These are phyloP conservation scores for Polyplosphaeria fusca DNA, from an alignment of 495 filamentous ascomycete genomes.

Conservation along the genomic window DNA sequence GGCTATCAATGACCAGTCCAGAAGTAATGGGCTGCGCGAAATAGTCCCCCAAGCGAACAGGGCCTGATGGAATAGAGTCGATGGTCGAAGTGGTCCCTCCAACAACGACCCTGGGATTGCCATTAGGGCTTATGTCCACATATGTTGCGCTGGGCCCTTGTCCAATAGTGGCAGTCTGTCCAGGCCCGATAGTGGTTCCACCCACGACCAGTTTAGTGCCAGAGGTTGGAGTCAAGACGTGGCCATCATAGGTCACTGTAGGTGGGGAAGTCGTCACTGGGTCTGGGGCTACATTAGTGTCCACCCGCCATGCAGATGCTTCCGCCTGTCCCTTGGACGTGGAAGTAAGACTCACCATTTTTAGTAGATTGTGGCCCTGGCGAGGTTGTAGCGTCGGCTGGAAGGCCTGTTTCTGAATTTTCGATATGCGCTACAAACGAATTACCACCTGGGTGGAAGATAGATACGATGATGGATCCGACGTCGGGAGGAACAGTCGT, in stretches of 20 bases:
- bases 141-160: constrained; percentile 2
- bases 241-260: not conserved
- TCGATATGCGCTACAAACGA: constrained; percentile 1
- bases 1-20: constrained; percentile 1
- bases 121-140: constrained; percentile 16
- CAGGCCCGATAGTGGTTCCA: not conserved
- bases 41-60: constrained; percentile 3
- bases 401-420: constrained; percentile 2
- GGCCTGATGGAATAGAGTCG: not conserved
- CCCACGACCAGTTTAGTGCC: constrained; percentile 8
- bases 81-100: constrained; percentile 8
- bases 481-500: not conserved
- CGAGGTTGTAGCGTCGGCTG: not conserved
- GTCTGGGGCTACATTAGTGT: not conserved
- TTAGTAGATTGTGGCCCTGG: too few species aligned
- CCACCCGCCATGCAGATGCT: too few species aligned
- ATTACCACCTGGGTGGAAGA: not conserved
- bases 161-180: constrained; percentile 16
- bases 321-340: too few species aligned
- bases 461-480: not conserved
- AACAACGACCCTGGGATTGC: constrained; percentile 8
- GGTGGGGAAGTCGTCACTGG: not conserved
- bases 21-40: not conserved
- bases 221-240: not conserved
- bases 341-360: too few species aligned